These are phyloP conservation scores for Penicillium sp. DNA, from an alignment of 2,329 filamentous ascomycete species.

Conservation along the genomic window DNA sequence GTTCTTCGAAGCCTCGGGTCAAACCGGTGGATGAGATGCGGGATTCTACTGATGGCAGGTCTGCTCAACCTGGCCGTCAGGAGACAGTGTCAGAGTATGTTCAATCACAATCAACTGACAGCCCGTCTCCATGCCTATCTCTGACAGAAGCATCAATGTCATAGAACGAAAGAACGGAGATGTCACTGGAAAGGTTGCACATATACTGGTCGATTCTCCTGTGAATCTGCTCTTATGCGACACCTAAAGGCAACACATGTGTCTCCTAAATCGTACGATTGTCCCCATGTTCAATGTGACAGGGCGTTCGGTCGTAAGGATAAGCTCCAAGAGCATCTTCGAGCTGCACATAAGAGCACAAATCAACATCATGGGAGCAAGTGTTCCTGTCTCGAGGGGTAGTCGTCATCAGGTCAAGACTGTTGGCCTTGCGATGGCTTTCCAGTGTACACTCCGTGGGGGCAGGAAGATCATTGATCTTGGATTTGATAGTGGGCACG, in stretches of 20 bases:
- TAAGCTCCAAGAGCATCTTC: background rate
- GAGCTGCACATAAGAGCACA: background rate
- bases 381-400: background rate
- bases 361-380: background rate
- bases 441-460: background rate
- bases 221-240: constrained; percentile 15
- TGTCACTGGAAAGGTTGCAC: constrained; percentile 15
- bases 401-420: background rate
- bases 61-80: background rate
- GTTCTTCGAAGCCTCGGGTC: background rate
- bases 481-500: too few species aligned
- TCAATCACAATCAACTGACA: background rate
- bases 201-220: constrained; percentile 14
- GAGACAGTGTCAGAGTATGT: background rate
- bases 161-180: background rate
- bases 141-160: background rate
- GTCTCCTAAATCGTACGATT: constrained; percentile 12
- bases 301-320: constrained; percentile 1
- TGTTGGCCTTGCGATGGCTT: background rate
- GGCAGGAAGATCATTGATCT: too few species aligned
- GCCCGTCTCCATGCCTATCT: background rate
- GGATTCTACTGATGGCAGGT: background rate
- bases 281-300: background rate
- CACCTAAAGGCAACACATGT: constrained; percentile 17
- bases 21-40: background rate